A percentile compares a stretch with the other conserved stretches of the same genome.
These are phyloP conservation scores for Sclerotinia glacialis DNA, from an alignment of 2,329 filamentous ascomycete species.

Conservation along the genomic window DNA sequence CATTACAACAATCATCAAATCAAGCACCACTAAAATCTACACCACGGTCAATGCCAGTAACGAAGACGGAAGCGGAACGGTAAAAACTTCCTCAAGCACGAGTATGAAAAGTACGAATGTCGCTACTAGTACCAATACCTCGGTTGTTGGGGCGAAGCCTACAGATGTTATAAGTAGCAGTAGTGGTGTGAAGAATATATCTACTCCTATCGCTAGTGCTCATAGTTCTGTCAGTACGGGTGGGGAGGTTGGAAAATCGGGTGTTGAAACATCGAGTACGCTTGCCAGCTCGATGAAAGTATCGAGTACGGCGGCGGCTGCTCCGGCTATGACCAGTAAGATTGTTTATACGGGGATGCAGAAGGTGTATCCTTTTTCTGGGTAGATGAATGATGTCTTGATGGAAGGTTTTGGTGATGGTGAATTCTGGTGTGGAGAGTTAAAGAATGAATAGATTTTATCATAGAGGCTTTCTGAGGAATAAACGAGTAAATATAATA, in stretches of 20 bases:
- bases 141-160: background rate
- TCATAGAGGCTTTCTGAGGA: background rate
- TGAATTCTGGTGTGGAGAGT: background rate
- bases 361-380: constrained; percentile 7
- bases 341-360: constrained; percentile 13
- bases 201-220: background rate
- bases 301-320: background rate
- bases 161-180: background rate
- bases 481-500: background rate
- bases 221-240: background rate
- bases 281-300: background rate
- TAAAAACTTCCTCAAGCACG: too few relatives aligned
- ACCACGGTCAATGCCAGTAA: background rate
- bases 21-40: constrained; percentile 1
- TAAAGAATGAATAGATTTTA: background rate
- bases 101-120: background rate
- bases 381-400: background rate
- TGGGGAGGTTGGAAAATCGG: background rate
- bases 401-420: background rate
- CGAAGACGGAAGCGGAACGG: background rate
- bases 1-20: background rate
- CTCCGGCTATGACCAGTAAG: constrained; percentile 6
- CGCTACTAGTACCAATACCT: background rate
- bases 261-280: background rate
- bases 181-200: background rate